Percentiles rank a stretch among this genome's conserved stretches.
Evolutionary conservation across 2,329 filamentous ascomycete genomes (phyloP).

Genomic region (Lithohypha guttulata): DNA sequence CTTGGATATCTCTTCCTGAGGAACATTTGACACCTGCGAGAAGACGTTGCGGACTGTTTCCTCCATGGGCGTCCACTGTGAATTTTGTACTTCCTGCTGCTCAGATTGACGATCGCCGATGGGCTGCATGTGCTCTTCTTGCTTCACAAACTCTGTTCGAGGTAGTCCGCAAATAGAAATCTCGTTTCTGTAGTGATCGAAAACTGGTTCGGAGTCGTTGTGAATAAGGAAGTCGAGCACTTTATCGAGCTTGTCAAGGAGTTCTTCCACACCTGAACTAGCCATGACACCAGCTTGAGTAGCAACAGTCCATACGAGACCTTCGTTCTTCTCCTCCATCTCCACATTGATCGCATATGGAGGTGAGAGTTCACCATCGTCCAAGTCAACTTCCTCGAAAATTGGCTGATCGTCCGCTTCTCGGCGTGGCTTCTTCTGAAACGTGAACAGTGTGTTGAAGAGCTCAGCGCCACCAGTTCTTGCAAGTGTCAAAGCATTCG

Average conservation of each 20-base stretch:
- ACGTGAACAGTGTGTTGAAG: conserved; percentile 58
- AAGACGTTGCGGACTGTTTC: conserved; percentile 37
- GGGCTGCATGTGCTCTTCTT: background rate
- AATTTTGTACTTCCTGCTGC: background rate
- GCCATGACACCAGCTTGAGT: conserved; percentile 50
- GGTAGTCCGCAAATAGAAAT: conserved; percentile 53
- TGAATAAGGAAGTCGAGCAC: conserved; percentile 49
- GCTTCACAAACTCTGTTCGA: background rate
- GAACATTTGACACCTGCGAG: conserved; percentile 49
- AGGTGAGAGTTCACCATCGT: conserved; percentile 51
- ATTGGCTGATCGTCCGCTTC: conserved; percentile 28
- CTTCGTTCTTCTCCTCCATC: conserved; percentile 51
- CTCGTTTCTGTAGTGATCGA: background rate
- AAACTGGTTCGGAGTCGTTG: background rate
- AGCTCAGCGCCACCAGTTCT: conserved; percentile 30
- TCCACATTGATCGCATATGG: conserved; percentile 79
- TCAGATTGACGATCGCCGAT: background rate
- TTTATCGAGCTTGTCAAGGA: conserved; percentile 51
- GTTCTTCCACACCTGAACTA: conserved; percentile 31
- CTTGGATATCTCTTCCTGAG: conserved; percentile 46
- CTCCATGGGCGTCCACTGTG: conserved; percentile 27
- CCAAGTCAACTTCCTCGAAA: conserved; percentile 45
- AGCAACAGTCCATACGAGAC: conserved; percentile 60
- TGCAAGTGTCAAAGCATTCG: conserved; percentile 51
- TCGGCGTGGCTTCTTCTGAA: conserved; percentile 44